phyloP scores from a whole-genome alignment of 2,329 filamentous ascomycete species.

The Colletotrichum phormii region DNA sequence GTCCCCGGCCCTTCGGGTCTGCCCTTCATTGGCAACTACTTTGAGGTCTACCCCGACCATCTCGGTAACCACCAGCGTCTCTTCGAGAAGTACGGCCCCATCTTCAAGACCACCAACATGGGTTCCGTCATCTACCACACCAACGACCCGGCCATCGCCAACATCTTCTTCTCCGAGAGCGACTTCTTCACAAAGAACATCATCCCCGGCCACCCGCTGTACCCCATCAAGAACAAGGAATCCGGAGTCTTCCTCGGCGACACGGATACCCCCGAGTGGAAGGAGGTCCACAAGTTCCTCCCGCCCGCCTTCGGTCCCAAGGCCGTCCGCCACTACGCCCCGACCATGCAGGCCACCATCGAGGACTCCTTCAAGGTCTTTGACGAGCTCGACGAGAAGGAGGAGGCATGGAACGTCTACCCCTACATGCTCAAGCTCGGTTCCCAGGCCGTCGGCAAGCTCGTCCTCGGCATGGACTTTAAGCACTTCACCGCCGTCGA shows the following conservation, averaged over 20 bases:
- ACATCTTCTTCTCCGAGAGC: conserved; percentile 59
- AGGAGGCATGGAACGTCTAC: conserved; percentile 61
- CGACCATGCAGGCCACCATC: conserved; percentile 67
- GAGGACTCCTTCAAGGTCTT: conserved; percentile 63
- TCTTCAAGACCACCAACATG: conserved; percentile 65
- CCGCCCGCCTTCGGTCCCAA: conserved; percentile 69
- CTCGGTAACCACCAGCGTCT: conserved; percentile 67
- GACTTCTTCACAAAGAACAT: conserved; percentile 67
- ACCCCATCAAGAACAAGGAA: conserved; percentile 54
- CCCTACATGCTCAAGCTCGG: conserved; percentile 63
- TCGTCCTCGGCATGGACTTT: conserved; percentile 59
- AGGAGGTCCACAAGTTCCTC: conserved; percentile 69
- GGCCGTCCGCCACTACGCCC: conserved; percentile 70
- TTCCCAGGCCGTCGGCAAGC: conserved; percentile 56
- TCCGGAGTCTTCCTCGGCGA: conserved; percentile 61
- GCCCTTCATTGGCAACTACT: conserved; percentile 64
- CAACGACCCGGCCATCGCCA: conserved; percentile 59
- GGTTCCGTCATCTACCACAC: conserved; percentile 62
- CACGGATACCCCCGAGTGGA: conserved; percentile 63
- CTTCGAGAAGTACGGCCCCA: conserved; percentile 63
- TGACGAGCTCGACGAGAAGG: conserved; percentile 61
- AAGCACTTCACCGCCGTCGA: conserved; percentile 57
- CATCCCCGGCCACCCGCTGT: conserved; percentile 60
- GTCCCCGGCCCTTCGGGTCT: conserved; percentile 62
- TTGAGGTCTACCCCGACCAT: conserved; percentile 68